Evolutionary conservation across 768 basidiomycete genomes (phyloP), one percentile per base, ranked within the genome.

Genomic region (Mycena metata): DNA sequence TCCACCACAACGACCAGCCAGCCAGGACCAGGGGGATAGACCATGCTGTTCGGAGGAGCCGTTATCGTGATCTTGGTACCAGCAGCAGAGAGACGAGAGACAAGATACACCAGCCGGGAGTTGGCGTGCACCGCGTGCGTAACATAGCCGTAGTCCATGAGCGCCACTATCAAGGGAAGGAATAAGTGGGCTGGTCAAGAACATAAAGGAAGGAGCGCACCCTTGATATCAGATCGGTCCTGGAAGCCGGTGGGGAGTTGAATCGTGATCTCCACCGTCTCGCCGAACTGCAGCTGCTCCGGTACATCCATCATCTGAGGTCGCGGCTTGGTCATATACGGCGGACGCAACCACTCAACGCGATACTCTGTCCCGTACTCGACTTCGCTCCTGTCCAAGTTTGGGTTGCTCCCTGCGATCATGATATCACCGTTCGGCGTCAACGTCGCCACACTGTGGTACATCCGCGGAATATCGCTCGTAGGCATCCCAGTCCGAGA

Each of bases 311-410:
- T 49, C 39, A 91, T 83, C 54, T 79, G 75, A 7, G 92, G 96
- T 39, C 95, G 85, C 15, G 84, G 75, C 72, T 78, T 79, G 26
- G 78, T 76, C 88, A 93, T 89, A 75, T 97, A 99, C 30, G 92
- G 91, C 0, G 97, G 96, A 60, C 84, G 85, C 70, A 97, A 83
- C 86, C 91, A 90, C 76, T 98, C 96, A 36, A 95, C 92, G 56
- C 95, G 85, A 76, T 96, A 97, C 77, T 97, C 94, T 19, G 95
- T 95, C 35, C 90, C 89, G 75, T 92, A 96, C 75, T 82, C 82
- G 46, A 87, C 72, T 72, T 89, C 90, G 72, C 90, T 93, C 59
- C 92, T 82, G 77, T 95, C 93, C 66, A 94, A 77, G 77, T 95
- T 95, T 26, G 94, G 94, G 74, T 94, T 95, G 67, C 92, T 93